Evolutionary conservation across 768 basidiomycete genomes (phyloP), one percentile per base, ranked within the genome.

Genomic region (Russula emetica): DNA sequence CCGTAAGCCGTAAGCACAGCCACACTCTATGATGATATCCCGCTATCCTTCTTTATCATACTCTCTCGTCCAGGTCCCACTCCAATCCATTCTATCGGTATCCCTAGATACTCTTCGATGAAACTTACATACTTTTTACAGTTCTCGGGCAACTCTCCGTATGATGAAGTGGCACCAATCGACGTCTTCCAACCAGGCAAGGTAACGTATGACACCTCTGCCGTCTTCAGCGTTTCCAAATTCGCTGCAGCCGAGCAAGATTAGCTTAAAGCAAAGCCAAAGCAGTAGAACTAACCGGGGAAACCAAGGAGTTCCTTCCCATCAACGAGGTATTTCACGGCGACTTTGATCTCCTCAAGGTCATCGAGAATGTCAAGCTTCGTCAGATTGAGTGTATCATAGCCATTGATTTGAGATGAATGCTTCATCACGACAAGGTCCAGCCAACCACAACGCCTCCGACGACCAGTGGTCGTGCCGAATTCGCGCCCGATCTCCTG

Each of bases 361-460:
- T 80, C 77, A 70, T 98, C 95, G 55, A 99, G 81, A 18, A 99
- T 80, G 70, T 99, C 97, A 53, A 99, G 85, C 74, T 99, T 99
- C 55, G 97, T 99, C 68, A 99, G 81, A 76, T 99, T 99, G 66
- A 98, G 78, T 52, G 76, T 73, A 71, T 96, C 93, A 75, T 98
- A 99, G 40, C 97, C 97, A 74, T 99, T 99, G 82, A 99, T 92
- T 66, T 92, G 76, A 72, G 80, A 85, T 8, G 96, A 98, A 75
- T 98, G 88, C 74, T 86, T 88, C 80, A 99, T 83, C 47, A 98
- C 93, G 61, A 98, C 92, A 16, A 98, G 80, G 75, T 99, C 97
- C 51, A 99, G 85, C 97, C 97, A 99, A 14, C 97, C 97, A 75
- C 94, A 93, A 59, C 97, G 88, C 63, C 97, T 82, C 42, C 90